These are phyloP conservation scores for Tylopilus subfusipes DNA, from an alignment of 768 basidiomycete species.

Conservation along the genomic window DNA sequence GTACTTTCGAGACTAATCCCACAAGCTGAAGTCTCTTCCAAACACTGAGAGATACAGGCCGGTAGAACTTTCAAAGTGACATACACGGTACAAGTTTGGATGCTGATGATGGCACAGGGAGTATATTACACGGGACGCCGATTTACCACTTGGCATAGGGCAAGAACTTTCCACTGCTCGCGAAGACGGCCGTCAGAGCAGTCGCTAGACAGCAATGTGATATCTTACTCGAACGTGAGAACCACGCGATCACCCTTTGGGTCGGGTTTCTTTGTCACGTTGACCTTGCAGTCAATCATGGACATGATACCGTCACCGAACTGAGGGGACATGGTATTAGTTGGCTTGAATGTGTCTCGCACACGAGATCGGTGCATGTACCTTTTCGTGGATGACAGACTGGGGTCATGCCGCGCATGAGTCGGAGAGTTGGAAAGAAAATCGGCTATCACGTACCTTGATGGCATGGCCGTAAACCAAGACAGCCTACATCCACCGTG, in stretches of 20 bases:
- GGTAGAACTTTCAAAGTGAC: neutral
- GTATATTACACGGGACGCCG: neutral
- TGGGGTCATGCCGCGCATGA: constrained; percentile 19
- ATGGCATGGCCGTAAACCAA: constrained; percentile 77
- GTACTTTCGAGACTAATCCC: too few relatives aligned
- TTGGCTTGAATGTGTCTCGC: neutral
- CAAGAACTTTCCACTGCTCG: constrained; percentile 68
- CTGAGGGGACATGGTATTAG: constrained; percentile 31
- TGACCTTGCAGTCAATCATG: constrained; percentile 80
- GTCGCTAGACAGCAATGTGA: neutral
- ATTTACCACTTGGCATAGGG: constrained; percentile 66
- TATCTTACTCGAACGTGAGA: constrained; percentile 73
- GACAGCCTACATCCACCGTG: constrained; percentile 44
- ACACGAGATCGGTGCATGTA: constrained; percentile 15
- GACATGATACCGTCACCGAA: constrained; percentile 89
- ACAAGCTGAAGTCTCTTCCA: too few relatives aligned
- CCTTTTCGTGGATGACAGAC: constrained; percentile 79
- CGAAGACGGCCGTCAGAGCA: constrained; percentile 2
- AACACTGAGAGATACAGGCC: too few relatives aligned
- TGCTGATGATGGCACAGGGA: constrained; percentile 1
- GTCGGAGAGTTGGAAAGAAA: neutral
- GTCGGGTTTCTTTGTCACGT: constrained; percentile 63
- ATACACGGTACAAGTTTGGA: neutral
- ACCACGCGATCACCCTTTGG: constrained; percentile 79
- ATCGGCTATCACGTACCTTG: constrained; percentile 46